A percentile compares a stretch with the other conserved stretches of the same genome.
Conservation (phyloP, 2,329 filamentous ascomycete genomes). For the Penicillium concentricum region DNA sequence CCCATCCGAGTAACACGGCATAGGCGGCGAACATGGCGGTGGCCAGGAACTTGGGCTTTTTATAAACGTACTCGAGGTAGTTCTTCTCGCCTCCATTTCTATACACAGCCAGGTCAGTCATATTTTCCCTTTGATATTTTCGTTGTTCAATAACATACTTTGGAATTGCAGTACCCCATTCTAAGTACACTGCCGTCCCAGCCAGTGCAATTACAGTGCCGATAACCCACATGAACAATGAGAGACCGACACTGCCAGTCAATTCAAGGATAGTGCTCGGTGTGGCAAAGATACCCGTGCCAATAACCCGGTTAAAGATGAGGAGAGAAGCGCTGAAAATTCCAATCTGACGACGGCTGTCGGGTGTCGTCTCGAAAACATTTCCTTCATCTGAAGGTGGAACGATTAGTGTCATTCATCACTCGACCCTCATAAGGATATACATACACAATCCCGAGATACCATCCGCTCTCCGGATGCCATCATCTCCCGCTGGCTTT, state of each 20-base stretch:
- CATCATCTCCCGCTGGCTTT: constrained; percentile 24
- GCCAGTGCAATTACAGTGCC: constrained; percentile 51
- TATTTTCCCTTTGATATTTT: not conserved
- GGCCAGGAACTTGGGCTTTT: constrained; percentile 51
- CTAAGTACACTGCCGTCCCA: constrained; percentile 46
- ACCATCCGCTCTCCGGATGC: constrained; percentile 30
- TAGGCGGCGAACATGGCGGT: constrained; percentile 56
- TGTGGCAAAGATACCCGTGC: constrained; percentile 52
- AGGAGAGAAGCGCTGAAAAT: constrained; percentile 45
- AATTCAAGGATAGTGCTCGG: constrained; percentile 47
- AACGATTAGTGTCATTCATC: not conserved
- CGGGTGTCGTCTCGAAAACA: constrained; percentile 36
- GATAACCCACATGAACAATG: constrained; percentile 51
- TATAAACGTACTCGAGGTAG: constrained; percentile 56
- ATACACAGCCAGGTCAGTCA: constrained; percentile 14
- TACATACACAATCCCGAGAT: constrained; percentile 35
- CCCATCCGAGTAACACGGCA: constrained; percentile 52
- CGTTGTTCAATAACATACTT: constrained; percentile 26
- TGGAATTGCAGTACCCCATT: constrained; percentile 53
- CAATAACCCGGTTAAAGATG: constrained; percentile 51
- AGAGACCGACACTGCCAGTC: constrained; percentile 48
- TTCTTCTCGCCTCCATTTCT: constrained; percentile 55
- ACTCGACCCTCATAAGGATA: not conserved
- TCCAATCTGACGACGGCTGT: constrained; percentile 41
- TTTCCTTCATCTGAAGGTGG: constrained; percentile 34